Percentiles rank a stretch among this genome's conserved stretches.
These are phyloP conservation scores for Carnegiea gigantea DNA, from an alignment of 179 eudicot species.

Conservation along the genomic window DNA sequence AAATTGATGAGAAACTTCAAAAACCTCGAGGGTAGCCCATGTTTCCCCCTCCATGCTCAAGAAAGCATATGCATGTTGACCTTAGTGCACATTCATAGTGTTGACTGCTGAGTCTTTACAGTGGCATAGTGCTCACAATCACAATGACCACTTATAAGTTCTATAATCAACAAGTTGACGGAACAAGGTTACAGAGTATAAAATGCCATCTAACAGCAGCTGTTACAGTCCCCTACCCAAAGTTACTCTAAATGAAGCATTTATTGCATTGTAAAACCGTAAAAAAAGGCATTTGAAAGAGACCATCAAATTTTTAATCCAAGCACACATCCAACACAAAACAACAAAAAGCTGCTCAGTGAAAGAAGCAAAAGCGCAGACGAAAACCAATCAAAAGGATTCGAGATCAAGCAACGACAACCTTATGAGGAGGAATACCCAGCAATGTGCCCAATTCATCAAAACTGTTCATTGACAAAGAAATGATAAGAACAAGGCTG, in stretches of 20 bases:
- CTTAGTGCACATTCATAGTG: neutral
- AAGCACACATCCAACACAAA: neutral
- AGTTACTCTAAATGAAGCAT: neutral
- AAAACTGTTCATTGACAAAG: conserved; percentile 47
- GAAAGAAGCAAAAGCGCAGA: neutral
- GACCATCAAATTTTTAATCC: neutral
- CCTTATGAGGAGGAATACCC: conserved; percentile 92
- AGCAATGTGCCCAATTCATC: conserved; percentile 94
- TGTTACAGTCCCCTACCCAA: neutral
- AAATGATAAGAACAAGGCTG: neutral
- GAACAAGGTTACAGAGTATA: neutral
- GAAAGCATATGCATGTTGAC: neutral
- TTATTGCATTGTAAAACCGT: neutral
- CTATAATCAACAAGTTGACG: neutral
- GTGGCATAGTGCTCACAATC: neutral
- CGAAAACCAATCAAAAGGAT: neutral
- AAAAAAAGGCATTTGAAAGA: neutral
- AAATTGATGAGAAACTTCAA: neutral
- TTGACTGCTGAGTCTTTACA: neutral
- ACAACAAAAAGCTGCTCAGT: neutral
- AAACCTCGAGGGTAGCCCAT: neutral
- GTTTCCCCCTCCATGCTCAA: neutral
- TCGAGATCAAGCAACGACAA: conserved; percentile 22
- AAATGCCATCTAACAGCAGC: neutral
- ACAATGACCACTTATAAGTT: neutral